Percentiles rank a stretch among this genome's conserved stretches.
These are phyloP conservation scores for Ganoderma resinaceum DNA, from an alignment of 1,284 basidiomycete genomes.

Conservation along the genomic window DNA sequence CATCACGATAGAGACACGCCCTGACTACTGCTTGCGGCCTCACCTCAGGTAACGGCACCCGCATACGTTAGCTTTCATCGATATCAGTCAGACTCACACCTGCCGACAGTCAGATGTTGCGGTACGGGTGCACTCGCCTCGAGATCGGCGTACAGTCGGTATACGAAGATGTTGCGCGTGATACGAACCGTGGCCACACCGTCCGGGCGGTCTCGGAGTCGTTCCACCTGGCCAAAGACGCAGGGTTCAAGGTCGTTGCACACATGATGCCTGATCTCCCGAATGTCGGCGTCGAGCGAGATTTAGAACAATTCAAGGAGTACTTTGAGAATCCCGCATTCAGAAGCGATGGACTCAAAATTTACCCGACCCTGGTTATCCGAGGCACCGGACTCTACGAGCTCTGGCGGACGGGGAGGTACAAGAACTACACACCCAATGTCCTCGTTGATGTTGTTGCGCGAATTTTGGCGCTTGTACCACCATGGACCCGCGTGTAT, in stretches of 20 bases:
- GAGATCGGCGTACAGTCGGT: conserved; percentile 99
- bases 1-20: conserved; percentile 98
- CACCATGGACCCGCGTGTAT: conserved; percentile 99
- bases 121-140: conserved; percentile 97
- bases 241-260: conserved; percentile 98
- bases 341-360: conserved; percentile 96
- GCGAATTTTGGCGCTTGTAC: conserved; percentile 94
- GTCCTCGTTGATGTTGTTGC: conserved; percentile 98
- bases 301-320: conserved; percentile 98
- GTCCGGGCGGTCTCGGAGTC: conserved; percentile 97
- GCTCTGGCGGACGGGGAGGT: conserved; percentile 94
- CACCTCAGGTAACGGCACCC: conserved; percentile 77
- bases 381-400: conserved; percentile 98
- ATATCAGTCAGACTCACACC: conserved; percentile 17
- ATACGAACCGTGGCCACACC: conserved; percentile 98
- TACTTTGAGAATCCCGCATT: conserved; percentile 99
- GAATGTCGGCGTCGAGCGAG: conserved; percentile 96
- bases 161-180: conserved; percentile 98
- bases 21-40: conserved; percentile 97
- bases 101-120: conserved; percentile 89
- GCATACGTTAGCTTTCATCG: conserved; percentile 12
- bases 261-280: conserved; percentile 99
- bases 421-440: conserved; percentile 99
- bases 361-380: conserved; percentile 98
- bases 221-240: conserved; percentile 98